Percentiles rank a stretch among this genome's conserved stretches.
phyloP scores from a whole-genome alignment of 2,329 filamentous ascomycete genomes.

The Didymella keratinophila region DNA sequence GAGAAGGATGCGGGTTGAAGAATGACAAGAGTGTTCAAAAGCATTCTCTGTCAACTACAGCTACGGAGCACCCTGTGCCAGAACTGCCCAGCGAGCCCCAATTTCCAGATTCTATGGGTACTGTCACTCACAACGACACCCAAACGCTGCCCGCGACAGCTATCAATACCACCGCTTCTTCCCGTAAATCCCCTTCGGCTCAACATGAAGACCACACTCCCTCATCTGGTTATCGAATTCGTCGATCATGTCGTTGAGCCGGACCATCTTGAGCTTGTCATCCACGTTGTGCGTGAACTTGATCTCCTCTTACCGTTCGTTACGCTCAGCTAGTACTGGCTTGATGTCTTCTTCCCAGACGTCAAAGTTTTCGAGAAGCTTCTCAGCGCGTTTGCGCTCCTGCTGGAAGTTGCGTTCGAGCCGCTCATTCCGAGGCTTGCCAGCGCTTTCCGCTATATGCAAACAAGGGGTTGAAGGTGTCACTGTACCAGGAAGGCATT shows the following conservation, averaged over 20 bases:
- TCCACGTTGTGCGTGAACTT: not conserved
- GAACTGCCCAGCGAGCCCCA: not conserved
- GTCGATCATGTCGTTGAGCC: not conserved
- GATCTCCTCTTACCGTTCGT: not conserved
- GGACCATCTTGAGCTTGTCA: not conserved
- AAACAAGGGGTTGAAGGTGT: not conserved
- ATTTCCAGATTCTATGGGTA: not conserved
- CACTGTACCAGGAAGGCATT: not conserved
- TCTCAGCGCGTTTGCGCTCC: not conserved
- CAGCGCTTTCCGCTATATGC: no score
- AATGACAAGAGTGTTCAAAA: not conserved
- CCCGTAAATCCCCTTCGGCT: not conserved
- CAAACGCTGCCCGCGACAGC: not conserved
- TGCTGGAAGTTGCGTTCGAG: not conserved
- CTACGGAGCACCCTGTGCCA: not conserved
- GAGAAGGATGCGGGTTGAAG: conserved; percentile 3
- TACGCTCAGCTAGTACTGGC: not conserved
- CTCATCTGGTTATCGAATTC: not conserved
- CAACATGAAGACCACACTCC: not conserved
- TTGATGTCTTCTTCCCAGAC: not conserved
- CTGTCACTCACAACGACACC: not conserved
- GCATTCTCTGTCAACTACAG: not conserved
- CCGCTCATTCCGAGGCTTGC: no score
- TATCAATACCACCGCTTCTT: not conserved
- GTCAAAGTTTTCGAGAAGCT: not conserved